These are phyloP conservation scores for Themeda triandra DNA, from an alignment of 176 grass and related monocot species.

Conservation along the genomic window DNA sequence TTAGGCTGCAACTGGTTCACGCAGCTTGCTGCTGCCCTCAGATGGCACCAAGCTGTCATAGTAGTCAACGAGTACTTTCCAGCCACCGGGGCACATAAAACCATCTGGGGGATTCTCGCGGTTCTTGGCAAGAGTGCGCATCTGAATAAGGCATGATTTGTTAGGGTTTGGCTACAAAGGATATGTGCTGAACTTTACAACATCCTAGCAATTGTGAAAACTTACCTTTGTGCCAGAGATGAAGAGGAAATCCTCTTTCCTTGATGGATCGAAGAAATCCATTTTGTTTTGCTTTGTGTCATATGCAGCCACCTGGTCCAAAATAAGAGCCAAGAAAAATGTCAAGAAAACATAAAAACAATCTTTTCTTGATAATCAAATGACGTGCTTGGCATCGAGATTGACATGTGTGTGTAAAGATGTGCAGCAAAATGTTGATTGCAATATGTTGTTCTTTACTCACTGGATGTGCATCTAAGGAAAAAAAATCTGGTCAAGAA, in stretches of 20 bases:
- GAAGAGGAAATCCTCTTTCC: conserved; percentile 93
- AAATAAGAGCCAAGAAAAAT: conserved; percentile 29
- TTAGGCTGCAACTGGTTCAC: conserved; percentile 71
- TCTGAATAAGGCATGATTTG: conserved; percentile 38
- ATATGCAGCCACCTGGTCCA: conserved; percentile 82
- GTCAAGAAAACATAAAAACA: conserved; percentile 10
- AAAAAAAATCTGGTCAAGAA: not conserved
- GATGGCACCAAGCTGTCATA: conserved; percentile 61
- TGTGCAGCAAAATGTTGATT: not conserved
- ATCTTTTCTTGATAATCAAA: not conserved
- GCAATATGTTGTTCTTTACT: not conserved
- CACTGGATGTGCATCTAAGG: not conserved
- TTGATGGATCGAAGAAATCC: conserved; percentile 94
- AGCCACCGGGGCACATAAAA: conserved; percentile 96
- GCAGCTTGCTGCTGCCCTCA: conserved; percentile 49
- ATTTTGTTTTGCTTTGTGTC: conserved; percentile 81
- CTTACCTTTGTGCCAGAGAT: conserved; percentile 98
- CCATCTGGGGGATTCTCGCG: conserved; percentile 75
- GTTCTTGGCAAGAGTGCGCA: conserved; percentile 89
- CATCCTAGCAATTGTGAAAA: not conserved
- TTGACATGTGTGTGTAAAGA: not conserved
- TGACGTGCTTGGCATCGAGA: not conserved
- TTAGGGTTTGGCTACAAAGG: not conserved
- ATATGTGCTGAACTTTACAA: not conserved
- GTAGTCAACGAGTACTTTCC: conserved; percentile 90